Evolutionary conservation across 2,329 filamentous ascomycete species (phyloP).

Genomic region (Didymella segeticola): DNA sequence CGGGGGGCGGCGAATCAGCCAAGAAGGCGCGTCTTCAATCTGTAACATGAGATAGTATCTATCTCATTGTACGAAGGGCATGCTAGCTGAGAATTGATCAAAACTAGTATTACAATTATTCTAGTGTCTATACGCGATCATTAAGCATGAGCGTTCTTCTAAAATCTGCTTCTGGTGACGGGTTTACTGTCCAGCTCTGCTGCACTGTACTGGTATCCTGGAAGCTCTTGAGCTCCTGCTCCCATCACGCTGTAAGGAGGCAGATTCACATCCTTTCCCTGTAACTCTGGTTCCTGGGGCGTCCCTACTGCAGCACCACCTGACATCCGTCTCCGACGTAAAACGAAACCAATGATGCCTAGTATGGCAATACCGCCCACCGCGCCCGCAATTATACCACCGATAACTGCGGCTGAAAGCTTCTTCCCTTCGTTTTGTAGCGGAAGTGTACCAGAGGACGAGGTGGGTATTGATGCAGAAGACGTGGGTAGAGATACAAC

Average conservation of each 20-base stretch:
- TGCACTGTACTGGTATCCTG: constrained; percentile 6
- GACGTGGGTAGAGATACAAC: constrained; percentile 8
- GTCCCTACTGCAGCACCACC: constrained; percentile 1
- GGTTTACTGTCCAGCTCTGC: constrained; percentile 16
- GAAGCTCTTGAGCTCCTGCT: constrained; percentile 16
- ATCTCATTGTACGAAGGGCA: no score
- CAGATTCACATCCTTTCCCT: constrained; percentile 8
- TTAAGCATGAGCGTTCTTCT: no score
- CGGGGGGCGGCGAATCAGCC: no score
- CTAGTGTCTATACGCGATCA: no score
- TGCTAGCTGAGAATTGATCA: no score
- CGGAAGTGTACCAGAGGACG: constrained; percentile 4
- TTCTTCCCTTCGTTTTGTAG: constrained; percentile 2
- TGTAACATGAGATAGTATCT: no score
- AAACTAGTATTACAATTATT: no score
- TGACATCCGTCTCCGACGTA: constrained; percentile 17
- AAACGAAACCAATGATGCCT: constrained; percentile 17
- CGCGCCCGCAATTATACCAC: constrained; percentile 24
- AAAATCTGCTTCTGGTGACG: constrained; percentile 1
- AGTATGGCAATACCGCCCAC: constrained; percentile 24
- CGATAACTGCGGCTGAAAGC: constrained; percentile 25
- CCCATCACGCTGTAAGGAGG: constrained; percentile 9
- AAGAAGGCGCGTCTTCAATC: no score
- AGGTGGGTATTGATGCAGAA: no score
- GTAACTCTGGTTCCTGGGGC: constrained; percentile 7